phyloP scores from a whole-genome alignment of 176 grass and related monocot genomes.

The Aegilops umbellulata region DNA sequence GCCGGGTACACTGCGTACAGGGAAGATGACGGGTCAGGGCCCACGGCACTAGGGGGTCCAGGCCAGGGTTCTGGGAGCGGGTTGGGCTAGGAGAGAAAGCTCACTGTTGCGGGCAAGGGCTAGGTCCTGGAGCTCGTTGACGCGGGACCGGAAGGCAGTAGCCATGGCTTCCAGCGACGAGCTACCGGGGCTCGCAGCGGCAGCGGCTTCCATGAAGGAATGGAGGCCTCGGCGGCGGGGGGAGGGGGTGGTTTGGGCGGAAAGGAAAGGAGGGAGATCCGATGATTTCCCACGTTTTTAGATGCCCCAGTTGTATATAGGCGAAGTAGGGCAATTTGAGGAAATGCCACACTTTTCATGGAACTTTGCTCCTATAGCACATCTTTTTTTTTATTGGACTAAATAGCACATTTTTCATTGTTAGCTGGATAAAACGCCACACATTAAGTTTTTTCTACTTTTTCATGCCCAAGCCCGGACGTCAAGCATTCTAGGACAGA shows the following conservation, averaged over 20 bases:
- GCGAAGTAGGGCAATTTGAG: too few relatives aligned
- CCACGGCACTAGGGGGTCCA: background rate
- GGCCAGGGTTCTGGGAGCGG: conserved; percentile 26
- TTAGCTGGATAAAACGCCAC: too few relatives aligned
- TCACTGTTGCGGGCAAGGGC: conserved; percentile 93
- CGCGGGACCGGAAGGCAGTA: conserved; percentile 56
- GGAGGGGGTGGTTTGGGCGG: conserved; percentile 14
- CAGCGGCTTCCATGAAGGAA: conserved; percentile 46
- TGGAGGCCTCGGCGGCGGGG: background rate
- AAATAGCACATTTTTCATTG: too few relatives aligned
- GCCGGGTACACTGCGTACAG: conserved; percentile 59
- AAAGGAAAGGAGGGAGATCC: background rate
- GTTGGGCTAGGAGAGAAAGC: background rate
- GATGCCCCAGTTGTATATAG: too few relatives aligned
- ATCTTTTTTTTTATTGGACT: too few relatives aligned
- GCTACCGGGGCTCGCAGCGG: conserved; percentile 37
- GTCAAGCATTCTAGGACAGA: too few relatives aligned
- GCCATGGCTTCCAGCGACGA: conserved; percentile 58
- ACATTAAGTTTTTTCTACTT: too few relatives aligned
- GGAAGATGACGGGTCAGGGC: background rate
- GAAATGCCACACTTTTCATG: too few relatives aligned
- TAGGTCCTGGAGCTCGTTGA: conserved; percentile 75
- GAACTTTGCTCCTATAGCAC: too few relatives aligned
- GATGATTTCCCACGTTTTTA: too few relatives aligned
- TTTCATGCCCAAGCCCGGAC: too few relatives aligned